Evolutionary conservation across 495 filamentous ascomycete species (phyloP), one percentile per base, ranked within the genome.

Genomic region (Talaromyces adpressus): DNA sequence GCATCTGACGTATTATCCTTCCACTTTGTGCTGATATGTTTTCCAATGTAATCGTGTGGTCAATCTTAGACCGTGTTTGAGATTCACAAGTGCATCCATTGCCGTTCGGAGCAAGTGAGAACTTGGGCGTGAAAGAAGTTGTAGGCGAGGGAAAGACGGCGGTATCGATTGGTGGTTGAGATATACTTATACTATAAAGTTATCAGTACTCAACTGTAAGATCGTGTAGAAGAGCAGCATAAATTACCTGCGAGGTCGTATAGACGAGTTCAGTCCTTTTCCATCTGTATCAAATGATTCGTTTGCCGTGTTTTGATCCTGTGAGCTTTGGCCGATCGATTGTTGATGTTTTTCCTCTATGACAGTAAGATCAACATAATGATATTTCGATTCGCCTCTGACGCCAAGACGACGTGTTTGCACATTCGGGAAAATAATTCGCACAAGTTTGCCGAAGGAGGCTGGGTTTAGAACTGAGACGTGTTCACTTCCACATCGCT

Each of bases 371-470:
- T 93, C 91, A 52, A 94, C 91, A 70, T 98, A 98, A 70, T 98
- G 95, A 73, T 98, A 98, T 73, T 98, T 98, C 5, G 95, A 98
- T 75, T 97, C 92, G 49, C 95, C 95, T 22, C 94, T 87, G 47
- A 98, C 92, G 52, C 94, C 94, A 12, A 98, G 81, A 57, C 94
- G 83, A 45, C 94, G 84, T 11, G 94, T 98, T 71, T 95, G 92
- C 18, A 98, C 86, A 52, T 91, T 92, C 1, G 93, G 93, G 65
- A 97, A 98, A 45, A 98, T 90, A 30, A 98, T 93, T 11, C 95
- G 85, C 27, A 98, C 94, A 27, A 98, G 85, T 72, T 98, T 98
- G 34, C 94, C 94, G 77, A 98, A 98, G 6, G 93, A 97, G 6
- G 94, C 94, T 32, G 95, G 92, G 68, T 98, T 98, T 61, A 98